phyloP scores from a whole-genome alignment of 208 protist species.

The Strigomonas culicis region DNA sequence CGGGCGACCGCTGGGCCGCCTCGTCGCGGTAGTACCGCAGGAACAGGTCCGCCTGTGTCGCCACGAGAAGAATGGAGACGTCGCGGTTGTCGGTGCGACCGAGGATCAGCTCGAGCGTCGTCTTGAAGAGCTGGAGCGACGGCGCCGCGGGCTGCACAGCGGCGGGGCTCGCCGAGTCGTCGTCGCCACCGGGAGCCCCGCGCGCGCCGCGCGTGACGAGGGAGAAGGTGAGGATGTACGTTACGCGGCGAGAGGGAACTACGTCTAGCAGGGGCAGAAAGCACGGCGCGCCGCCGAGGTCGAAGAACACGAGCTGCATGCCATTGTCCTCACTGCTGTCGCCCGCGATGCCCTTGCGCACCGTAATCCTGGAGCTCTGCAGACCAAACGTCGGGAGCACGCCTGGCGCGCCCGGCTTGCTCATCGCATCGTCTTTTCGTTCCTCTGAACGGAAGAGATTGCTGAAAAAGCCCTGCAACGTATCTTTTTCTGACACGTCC shows the following conservation, averaged over 20 bases:
- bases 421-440: neutral
- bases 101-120: slow-evolving; percentile 65
- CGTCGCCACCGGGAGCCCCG: neutral
- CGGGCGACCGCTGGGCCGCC: too few relatives aligned
- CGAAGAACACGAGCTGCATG: slow-evolving; percentile 47
- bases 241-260: slow-evolving; percentile 58
- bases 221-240: slow-evolving; percentile 75
- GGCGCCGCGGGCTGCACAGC: slow-evolving; percentile 1
- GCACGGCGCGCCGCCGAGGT: slow-evolving; percentile 61
- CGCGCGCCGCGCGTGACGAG: slow-evolving; percentile 16
- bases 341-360: neutral
- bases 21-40: neutral
- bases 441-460: neutral
- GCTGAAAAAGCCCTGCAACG: neutral
- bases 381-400: slow-evolving; percentile 25
- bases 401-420: neutral
- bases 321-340: neutral
- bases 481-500: neutral
- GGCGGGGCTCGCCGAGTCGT: neutral
- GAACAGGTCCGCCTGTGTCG: slow-evolving; percentile 26
- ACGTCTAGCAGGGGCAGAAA: slow-evolving; percentile 62
- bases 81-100: slow-evolving; percentile 49
- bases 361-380: slow-evolving; percentile 10
- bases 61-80: slow-evolving; percentile 36
- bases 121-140: slow-evolving; percentile 36